Evolutionary conservation across 2,329 filamentous ascomycete genomes (phyloP).

Genomic region (Neophaeococcomyces aloes): DNA sequence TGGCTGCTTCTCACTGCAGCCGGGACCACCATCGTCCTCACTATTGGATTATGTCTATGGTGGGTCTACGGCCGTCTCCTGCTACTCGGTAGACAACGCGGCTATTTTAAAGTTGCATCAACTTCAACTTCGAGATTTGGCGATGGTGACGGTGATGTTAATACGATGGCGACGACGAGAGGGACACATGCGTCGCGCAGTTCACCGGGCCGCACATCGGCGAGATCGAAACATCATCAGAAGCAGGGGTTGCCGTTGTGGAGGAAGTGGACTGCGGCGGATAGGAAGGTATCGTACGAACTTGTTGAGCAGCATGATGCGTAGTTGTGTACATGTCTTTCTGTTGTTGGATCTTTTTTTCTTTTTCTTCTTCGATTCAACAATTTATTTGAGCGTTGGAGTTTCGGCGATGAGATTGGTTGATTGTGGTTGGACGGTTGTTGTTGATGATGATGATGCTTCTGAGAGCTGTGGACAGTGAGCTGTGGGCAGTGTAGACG

Average conservation of each 20-base stretch:
- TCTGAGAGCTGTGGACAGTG: too few species aligned
- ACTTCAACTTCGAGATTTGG: background rate
- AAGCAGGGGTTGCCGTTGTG: slow-evolving; percentile 12
- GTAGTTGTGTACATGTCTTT: background rate
- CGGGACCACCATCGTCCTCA: slow-evolving; percentile 40
- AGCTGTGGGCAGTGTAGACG: too few species aligned
- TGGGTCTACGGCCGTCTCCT: slow-evolving; percentile 41
- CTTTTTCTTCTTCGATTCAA: too few species aligned
- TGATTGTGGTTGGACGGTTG: too few species aligned
- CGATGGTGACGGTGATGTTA: too few species aligned
- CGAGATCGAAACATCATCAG: too few species aligned
- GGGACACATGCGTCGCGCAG: background rate
- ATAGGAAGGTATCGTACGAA: slow-evolving; percentile 4
- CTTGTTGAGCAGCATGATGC: slow-evolving; percentile 5
- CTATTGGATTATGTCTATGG: slow-evolving; percentile 40
- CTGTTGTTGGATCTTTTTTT: too few species aligned
- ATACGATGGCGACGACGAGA: background rate
- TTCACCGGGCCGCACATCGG: background rate
- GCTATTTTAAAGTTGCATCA: background rate
- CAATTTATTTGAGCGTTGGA: too few species aligned
- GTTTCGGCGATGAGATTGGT: too few species aligned
- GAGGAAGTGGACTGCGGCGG: slow-evolving; percentile 11
- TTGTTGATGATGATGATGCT: too few species aligned
- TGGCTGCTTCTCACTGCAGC: slow-evolving; percentile 45
- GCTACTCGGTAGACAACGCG: slow-evolving; percentile 25